These are phyloP conservation scores for Nelumbo lutea DNA, from an alignment of 164 flowering plant genomes.

Conservation along the genomic window DNA sequence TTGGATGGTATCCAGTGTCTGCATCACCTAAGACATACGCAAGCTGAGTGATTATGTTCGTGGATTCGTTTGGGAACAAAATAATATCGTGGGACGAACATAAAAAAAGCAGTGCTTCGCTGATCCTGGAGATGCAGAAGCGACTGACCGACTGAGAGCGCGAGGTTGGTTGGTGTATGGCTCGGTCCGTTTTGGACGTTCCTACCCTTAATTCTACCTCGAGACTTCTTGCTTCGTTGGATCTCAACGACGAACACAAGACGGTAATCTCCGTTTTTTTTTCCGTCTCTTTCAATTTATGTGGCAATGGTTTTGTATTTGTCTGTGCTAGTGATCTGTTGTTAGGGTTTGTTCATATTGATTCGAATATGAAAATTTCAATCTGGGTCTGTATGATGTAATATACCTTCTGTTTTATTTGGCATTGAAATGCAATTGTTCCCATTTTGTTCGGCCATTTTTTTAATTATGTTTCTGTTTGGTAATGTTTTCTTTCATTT, in stretches of 20 bases:
- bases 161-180: constrained; percentile 19
- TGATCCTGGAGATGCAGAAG: too few relatives aligned
- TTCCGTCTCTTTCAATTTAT: neutral
- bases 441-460: neutral
- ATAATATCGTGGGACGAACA: too few relatives aligned
- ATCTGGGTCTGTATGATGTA: neutral
- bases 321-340: neutral
- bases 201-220: constrained; percentile 22
- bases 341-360: neutral
- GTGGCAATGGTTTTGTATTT: neutral
- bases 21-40: too few relatives aligned
- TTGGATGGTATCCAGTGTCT: too few relatives aligned
- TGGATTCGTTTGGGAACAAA: too few relatives aligned
- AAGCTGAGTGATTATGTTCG: too few relatives aligned
- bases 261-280: neutral
- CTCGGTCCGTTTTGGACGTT: constrained; percentile 15
- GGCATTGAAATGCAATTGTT: neutral
- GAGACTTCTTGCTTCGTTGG: constrained; percentile 20
- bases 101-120: too few relatives aligned
- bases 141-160: too few relatives aligned
- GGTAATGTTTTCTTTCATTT: neutral
- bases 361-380: neutral
- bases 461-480: too few relatives aligned
- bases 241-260: constrained; percentile 14
- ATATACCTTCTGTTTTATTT: too few relatives aligned